Evolutionary conservation across 768 basidiomycete species (phyloP).

Genomic region (Cyclocybe aegerita): DNA sequence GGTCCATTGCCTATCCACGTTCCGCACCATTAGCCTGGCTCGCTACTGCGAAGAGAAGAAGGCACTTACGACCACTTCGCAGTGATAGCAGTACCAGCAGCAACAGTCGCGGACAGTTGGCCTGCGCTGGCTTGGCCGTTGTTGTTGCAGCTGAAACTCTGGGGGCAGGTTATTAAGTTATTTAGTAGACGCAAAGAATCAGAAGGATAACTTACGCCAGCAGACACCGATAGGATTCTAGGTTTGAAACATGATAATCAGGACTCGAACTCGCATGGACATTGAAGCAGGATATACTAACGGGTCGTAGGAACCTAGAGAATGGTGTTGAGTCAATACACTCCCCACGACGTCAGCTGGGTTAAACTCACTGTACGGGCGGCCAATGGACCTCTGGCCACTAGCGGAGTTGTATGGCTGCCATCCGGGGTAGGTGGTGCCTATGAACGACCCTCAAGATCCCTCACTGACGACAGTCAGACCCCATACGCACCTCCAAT

Average conservation of each 20-base stretch:
- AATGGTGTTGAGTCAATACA: not conserved
- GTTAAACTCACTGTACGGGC: constrained; percentile 28
- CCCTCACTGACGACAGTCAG: not conserved
- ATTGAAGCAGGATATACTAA: constrained; percentile 13
- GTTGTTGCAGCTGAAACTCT: constrained; percentile 35
- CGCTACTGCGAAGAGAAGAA: not conserved
- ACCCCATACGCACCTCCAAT: constrained; percentile 24
- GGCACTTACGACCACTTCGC: constrained; percentile 32
- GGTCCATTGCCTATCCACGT: constrained; percentile 26
- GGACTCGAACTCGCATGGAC: not conserved
- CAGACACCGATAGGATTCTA: constrained; percentile 25
- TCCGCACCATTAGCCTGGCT: not conserved
- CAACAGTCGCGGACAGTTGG: constrained; percentile 33
- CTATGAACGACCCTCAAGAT: constrained; percentile 6
- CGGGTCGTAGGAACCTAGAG: constrained; percentile 31
- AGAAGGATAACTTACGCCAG: constrained; percentile 10
- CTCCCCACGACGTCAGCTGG: not conserved
- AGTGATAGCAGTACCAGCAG: constrained; percentile 30
- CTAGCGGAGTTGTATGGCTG: constrained; percentile 33
- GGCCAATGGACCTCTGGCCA: constrained; percentile 33
- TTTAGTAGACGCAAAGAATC: not conserved
- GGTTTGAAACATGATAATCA: not conserved
- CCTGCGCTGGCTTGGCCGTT: constrained; percentile 28
- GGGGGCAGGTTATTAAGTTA: not conserved
- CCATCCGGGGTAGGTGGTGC: constrained; percentile 32